A percentile compares a stretch with the other conserved stretches of the same genome.
Evolutionary conservation across 108 stramenopile species (phyloP).

Genomic region (Fragilaria crotonensis): DNA sequence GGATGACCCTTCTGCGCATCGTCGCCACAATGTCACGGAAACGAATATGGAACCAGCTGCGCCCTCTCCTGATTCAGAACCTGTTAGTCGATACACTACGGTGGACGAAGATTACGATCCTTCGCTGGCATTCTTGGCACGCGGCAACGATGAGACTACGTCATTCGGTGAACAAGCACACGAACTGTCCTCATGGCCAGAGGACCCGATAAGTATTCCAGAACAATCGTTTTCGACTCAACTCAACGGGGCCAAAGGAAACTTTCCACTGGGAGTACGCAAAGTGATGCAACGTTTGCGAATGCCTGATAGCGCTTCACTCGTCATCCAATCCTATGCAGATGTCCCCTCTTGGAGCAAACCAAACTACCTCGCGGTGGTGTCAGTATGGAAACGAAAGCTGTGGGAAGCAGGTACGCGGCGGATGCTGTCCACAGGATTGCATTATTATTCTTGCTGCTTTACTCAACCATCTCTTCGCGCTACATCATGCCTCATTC

Average conservation of each 20-base stretch:
- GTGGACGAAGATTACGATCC: not conserved
- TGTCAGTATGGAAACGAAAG: slow-evolving; percentile 42
- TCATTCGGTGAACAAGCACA: not conserved
- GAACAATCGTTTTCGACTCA: not conserved
- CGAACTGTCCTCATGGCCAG: not conserved
- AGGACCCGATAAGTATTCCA: not conserved
- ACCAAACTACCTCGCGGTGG: slow-evolving; percentile 58
- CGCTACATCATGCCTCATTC: not conserved
- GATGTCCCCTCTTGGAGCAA: slow-evolving; percentile 29
- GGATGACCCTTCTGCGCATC: not conserved
- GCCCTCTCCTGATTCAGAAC: not conserved
- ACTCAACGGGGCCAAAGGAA: not conserved
- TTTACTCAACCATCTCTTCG: not conserved
- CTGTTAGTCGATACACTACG: not conserved
- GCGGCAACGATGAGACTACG: not conserved
- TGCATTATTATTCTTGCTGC: not conserved
- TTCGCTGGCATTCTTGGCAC: not conserved
- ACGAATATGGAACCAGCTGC: not conserved
- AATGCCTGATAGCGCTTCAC: not conserved
- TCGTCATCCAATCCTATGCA: slow-evolving; percentile 42
- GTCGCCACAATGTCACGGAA: not conserved
- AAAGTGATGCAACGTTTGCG: not conserved
- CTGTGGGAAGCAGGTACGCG: slow-evolving; percentile 44
- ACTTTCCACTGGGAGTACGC: not conserved
- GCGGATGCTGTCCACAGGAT: not conserved